Base-by-base conservation (phyloP, 2,329 filamentous ascomycete genomes). In the Pseudogymnoascus sp. region DNA sequence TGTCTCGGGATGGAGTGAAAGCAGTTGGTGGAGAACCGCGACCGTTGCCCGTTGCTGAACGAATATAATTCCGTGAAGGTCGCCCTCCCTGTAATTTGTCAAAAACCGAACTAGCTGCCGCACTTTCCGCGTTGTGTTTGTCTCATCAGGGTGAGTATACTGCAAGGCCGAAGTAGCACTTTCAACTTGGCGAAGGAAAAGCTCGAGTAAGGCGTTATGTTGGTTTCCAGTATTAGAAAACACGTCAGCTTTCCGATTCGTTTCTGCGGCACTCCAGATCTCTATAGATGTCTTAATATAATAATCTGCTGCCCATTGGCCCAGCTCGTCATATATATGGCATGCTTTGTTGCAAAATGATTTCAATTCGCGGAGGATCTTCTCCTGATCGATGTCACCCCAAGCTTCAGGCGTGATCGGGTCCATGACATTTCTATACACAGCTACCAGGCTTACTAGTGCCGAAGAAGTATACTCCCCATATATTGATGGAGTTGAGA, bases 241-340 rank as follows among this genome's bases (percentile, higher is more conserved):
- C 8, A 79, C 70, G 0, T 75, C 72, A 1, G 75, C 74, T 1
- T 90, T 72, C 62, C 87, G 88, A 8, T 70, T 70, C 60, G 81
- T 82, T 61, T 88, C 84, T 0, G 77, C 75, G 8, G 74, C 71
- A 2, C 76, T 73, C 75, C 78, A 80, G 0, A 72, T 71, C 21
- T 76, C 71, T n/a, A 76, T 68, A 59, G 69, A 61, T 10, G 70
- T 63, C 62, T 74, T 68, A 9, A 92, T 81, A 68, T 86, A 92
- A 58, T 80, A 81, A 58, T 92, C 85, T 0, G 81, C 81, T 1
- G 87, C 87, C 86, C 87, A 92, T 1, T 76, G 66, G 0, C 89
- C 89, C 3, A 92, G 77, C 50, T 88, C 80, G 2, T 69, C 66
- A 21, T 76, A 76, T 1, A 92, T 77, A 11, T 79, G 77, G 0